Evolutionary conservation across 495 filamentous ascomycete species (phyloP), one percentile per base, ranked within the genome.

Genomic region (Xylaria curta): DNA sequence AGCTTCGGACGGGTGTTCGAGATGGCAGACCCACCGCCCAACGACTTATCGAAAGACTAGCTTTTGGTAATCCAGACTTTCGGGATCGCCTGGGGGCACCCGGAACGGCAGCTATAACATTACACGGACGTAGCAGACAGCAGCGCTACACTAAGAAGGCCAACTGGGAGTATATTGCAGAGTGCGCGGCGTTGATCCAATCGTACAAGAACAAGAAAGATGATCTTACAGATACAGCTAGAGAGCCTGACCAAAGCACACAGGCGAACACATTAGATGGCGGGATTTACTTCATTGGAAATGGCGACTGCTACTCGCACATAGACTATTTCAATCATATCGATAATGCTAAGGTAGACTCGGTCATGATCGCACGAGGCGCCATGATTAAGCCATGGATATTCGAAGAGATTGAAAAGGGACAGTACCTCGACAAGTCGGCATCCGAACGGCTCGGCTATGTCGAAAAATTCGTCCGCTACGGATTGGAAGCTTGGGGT

Each of bases 321-420:
- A 80, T 91, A 26, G 94, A 98, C 78, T 98, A 98, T 79, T 89
- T 90, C 68, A 79, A 89, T 51, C 93, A 96, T 76, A 84, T 98
- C 59, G 85, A 90, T 38, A 87, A 93, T 65, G 88, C 92, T 33
- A 87, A 87, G 28, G 94, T 97, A 21, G 94, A 97, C 82, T 88
- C 87, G 12, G 92, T 97, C 72, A 98, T 98, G 95, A 87, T 97
- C 65, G 95, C 89, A 17, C 90, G 95, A 66, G 95, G 95, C 56
- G 95, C 95, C 7, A 84, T 98, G 70, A 92, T 98, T 81, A 99
- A 98, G 82, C 94, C 97, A 1, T 99, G 96, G 96, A 81, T 99
- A 63, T 99, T 98, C 78, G 96, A 98, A 78, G 96, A 99, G 80
- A 98, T 99, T 71, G 89, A 92, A 71, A 86, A 88, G 44, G 92